Percentiles rank a stretch among this genome's conserved stretches.
Evolutionary conservation across 495 filamentous ascomycete genomes (phyloP).

Genomic region (Penicillium subrubescens): DNA sequence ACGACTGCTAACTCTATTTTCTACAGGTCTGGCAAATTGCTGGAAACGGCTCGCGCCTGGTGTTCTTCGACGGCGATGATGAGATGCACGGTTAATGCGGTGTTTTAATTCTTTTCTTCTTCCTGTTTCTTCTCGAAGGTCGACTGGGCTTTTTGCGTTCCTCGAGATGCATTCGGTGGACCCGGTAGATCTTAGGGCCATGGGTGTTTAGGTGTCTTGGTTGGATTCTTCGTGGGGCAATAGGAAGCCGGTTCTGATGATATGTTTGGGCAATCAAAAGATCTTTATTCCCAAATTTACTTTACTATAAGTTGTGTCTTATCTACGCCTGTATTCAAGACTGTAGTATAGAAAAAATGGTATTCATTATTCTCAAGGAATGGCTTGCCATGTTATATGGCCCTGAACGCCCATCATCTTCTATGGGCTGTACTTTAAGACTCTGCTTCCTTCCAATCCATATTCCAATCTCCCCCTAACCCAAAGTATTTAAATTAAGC

Average conservation of each 20-base stretch:
- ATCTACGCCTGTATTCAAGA: neutral
- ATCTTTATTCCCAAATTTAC: conserved; percentile 21
- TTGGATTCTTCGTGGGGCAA: conserved; percentile 4
- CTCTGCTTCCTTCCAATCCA: neutral
- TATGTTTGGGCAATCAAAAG: conserved; percentile 24
- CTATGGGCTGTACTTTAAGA: neutral
- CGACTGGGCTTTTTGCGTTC: conserved; percentile 18
- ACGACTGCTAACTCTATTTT: conserved; percentile 22
- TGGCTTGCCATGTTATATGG: conserved; percentile 1
- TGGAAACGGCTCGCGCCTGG: conserved; percentile 78
- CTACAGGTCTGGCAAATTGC: conserved; percentile 91
- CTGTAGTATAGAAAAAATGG: neutral
- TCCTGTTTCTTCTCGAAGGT: conserved; percentile 16
- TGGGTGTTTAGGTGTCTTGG: conserved; percentile 30
- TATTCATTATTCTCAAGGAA: neutral
- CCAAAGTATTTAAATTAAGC: neutral
- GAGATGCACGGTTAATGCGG: conserved; percentile 54
- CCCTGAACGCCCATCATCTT: neutral
- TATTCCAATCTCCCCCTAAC: conserved; percentile 1
- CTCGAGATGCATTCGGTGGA: conserved; percentile 29
- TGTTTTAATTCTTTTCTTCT: neutral
- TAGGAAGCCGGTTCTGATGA: conserved; percentile 19
- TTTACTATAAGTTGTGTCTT: conserved; percentile 8
- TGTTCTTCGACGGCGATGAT: conserved; percentile 71
- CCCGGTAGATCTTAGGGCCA: conserved; percentile 25